Conservation (phyloP, 225 moss, liverwort and hornwort genomes). For the Thuidium tamariscinum region DNA sequence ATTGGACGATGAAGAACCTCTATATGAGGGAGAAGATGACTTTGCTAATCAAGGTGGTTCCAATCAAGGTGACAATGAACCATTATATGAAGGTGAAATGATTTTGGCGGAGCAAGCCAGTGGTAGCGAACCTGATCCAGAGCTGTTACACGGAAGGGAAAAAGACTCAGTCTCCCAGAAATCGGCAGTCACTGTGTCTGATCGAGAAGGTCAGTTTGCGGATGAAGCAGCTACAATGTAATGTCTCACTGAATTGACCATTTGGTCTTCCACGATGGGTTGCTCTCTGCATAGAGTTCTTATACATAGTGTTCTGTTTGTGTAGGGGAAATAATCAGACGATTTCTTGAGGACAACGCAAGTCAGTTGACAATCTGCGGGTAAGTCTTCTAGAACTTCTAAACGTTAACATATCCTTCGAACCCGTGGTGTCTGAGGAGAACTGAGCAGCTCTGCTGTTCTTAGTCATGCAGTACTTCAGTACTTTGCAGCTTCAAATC, state of each 20-base stretch:
- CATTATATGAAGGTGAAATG: slow-evolving; percentile 55
- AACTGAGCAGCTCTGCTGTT: background rate
- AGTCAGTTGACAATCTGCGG: slow-evolving; percentile 95
- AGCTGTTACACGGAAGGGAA: slow-evolving; percentile 29
- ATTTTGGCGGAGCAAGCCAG: slow-evolving; percentile 57
- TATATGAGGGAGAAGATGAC: slow-evolving; percentile 83
- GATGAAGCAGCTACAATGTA: background rate
- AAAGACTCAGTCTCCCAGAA: slow-evolving; percentile 21
- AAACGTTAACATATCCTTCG: background rate
- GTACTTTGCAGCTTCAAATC: background rate
- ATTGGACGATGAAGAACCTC: slow-evolving; percentile 79
- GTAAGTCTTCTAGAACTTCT: slow-evolving; percentile 22
- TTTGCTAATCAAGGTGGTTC: slow-evolving; percentile 50
- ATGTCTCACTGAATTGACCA: background rate
- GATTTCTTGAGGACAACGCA: slow-evolving; percentile 72
- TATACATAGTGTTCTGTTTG: background rate
- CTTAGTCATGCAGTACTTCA: background rate
- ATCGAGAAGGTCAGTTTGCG: slow-evolving; percentile 36
- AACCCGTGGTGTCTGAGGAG: background rate
- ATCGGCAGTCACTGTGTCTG: slow-evolving; percentile 20
- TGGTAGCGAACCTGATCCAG: slow-evolving; percentile 33
- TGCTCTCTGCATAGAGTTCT: background rate
- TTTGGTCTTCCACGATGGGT: background rate
- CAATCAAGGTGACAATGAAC: slow-evolving; percentile 50
- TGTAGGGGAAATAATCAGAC: slow-evolving; percentile 70